Evolutionary conservation across 2,329 filamentous ascomycete species (phyloP).

Genomic region (Pezicula neosporulosa): DNA sequence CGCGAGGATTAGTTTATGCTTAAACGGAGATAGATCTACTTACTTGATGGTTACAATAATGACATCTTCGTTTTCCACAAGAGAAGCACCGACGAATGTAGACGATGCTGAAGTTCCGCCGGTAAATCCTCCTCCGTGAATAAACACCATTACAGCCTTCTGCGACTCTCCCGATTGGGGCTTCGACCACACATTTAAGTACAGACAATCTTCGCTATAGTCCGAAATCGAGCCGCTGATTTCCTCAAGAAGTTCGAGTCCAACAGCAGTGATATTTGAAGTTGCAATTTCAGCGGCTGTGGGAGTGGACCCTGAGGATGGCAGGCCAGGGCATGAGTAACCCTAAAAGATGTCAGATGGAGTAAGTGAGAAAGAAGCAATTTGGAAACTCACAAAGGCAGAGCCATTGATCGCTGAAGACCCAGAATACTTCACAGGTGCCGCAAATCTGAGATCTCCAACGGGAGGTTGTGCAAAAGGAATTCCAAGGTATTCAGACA

Average conservation of each 20-base stretch:
- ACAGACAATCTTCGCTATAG: constrained; percentile 32
- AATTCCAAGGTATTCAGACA: constrained; percentile 33
- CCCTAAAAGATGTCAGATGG: constrained; percentile 8
- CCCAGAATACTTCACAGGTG: constrained; percentile 21
- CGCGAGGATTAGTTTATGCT: background rate
- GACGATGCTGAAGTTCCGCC: constrained; percentile 33
- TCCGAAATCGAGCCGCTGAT: background rate
- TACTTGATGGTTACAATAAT: constrained; percentile 44
- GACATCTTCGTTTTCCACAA: constrained; percentile 38
- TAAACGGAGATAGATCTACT: constrained; percentile 5
- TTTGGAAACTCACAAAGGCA: constrained; percentile 12
- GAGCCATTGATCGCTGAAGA: constrained; percentile 11
- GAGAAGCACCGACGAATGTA: constrained; percentile 37
- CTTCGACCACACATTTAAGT: constrained; percentile 33
- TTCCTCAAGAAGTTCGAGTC: constrained; percentile 10
- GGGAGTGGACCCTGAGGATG: background rate
- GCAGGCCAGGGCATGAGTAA: constrained; percentile 3
- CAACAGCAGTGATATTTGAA: constrained; percentile 16
- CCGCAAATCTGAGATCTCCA: constrained; percentile 33
- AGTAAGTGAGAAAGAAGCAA: background rate
- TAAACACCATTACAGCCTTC: constrained; percentile 40
- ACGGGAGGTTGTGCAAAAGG: constrained; percentile 34
- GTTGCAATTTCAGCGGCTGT: constrained; percentile 3
- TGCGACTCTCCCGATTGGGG: constrained; percentile 20
- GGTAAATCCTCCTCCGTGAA: constrained; percentile 37